A percentile compares a stretch with the other conserved stretches of the same genome.
Evolutionary conservation across 768 basidiomycete genomes (phyloP).

Genomic region (Lepiota brunneoincarnata): DNA sequence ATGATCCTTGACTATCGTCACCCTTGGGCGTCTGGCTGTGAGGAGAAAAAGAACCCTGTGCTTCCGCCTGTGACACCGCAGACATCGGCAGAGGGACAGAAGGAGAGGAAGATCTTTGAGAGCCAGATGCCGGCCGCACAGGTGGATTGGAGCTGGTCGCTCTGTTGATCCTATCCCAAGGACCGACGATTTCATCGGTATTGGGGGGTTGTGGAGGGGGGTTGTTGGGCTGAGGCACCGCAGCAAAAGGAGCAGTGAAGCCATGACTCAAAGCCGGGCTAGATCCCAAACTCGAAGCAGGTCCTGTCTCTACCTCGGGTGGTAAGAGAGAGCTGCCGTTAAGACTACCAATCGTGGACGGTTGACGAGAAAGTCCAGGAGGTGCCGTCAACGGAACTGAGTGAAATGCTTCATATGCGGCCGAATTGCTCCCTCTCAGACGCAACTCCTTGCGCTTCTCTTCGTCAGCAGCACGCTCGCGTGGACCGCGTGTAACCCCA

Average conservation of each 20-base stretch:
- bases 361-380: slow-evolving; percentile 36
- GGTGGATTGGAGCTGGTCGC: slow-evolving; percentile 2
- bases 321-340: slow-evolving; percentile 17
- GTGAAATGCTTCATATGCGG: slow-evolving; percentile 79
- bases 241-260: slow-evolving; percentile 11
- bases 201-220: slow-evolving; percentile 5
- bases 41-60: slow-evolving; percentile 12
- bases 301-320: slow-evolving; percentile 15
- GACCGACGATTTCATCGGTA: slow-evolving; percentile 35
- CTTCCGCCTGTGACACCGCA: slow-evolving; percentile 1
- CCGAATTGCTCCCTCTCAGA: slow-evolving; percentile 37
- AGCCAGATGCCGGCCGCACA: slow-evolving; percentile 15
- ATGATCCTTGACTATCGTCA: slow-evolving; percentile 10
- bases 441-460: slow-evolving; percentile 56
- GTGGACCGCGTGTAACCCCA: slow-evolving; percentile 43
- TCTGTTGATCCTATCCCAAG: slow-evolving; percentile 39
- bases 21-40: slow-evolving; percentile 6
- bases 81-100: not conserved
- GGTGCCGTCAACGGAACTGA: slow-evolving; percentile 37
- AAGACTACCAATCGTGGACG: slow-evolving; percentile 24
- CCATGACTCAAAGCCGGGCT: slow-evolving; percentile 20
- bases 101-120: slow-evolving; percentile 37
- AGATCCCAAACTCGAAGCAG: slow-evolving; percentile 16
- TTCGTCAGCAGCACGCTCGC: slow-evolving; percentile 65
- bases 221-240: slow-evolving; percentile 5